A percentile compares a stretch with the other conserved stretches of the same genome.
These are phyloP conservation scores for Yamadazyma olivae DNA, from an alignment of 805 yeast genomes.

Conservation along the genomic window DNA sequence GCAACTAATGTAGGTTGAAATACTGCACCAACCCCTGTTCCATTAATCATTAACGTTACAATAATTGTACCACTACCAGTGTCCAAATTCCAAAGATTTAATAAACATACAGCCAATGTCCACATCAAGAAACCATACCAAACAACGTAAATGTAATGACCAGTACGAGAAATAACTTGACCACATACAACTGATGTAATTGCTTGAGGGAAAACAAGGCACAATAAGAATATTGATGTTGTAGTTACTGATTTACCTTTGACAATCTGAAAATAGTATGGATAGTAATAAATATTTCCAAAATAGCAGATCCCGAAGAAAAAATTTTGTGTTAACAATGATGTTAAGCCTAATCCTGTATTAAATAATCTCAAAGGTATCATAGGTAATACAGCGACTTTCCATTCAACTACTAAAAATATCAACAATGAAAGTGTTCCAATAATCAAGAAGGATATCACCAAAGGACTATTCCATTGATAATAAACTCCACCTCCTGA, in stretches of 20 bases:
- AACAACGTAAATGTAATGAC: constrained; percentile 41
- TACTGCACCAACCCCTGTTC: constrained; percentile 47
- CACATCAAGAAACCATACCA: constrained; percentile 37
- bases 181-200: constrained; percentile 28
- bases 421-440: constrained; percentile 30
- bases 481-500: constrained; percentile 61
- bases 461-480: constrained; percentile 48
- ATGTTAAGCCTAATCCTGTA: constrained; percentile 32
- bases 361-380: constrained; percentile 39
- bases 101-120: constrained; percentile 39
- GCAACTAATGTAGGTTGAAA: constrained; percentile 59
- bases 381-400: constrained; percentile 49
- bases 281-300: constrained; percentile 45
- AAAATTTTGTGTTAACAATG: constrained; percentile 43
- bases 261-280: constrained; percentile 22
- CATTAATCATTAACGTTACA: constrained; percentile 15
- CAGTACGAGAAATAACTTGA: constrained; percentile 37
- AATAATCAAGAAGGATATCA: constrained; percentile 29
- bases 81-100: constrained; percentile 27
- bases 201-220: constrained; percentile 10
- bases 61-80: constrained; percentile 30
- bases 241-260: constrained; percentile 23
- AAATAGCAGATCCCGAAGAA: constrained; percentile 50
- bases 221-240: constrained; percentile 24
- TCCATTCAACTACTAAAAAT: constrained; percentile 50